phyloP scores from a whole-genome alignment of 2,329 filamentous ascomycete species.

The Lachnellula hyalina region DNA sequence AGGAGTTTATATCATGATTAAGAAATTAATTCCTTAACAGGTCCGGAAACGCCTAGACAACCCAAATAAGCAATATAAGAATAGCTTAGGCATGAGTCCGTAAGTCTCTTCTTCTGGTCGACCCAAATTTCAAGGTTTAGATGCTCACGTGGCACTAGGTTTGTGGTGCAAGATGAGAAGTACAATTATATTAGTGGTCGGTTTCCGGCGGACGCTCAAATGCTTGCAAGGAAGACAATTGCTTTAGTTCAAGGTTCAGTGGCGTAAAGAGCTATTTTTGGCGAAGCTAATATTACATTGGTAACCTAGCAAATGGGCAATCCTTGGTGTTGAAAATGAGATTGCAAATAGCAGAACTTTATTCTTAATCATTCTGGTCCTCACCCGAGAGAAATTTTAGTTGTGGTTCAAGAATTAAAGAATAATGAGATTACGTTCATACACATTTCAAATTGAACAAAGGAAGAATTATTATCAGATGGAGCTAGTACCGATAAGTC shows the following conservation, averaged over 20 bases:
- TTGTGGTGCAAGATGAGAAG: slow-evolving; percentile 43
- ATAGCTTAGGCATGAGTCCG: slow-evolving; percentile 38
- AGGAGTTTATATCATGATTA: not conserved
- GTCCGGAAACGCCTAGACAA: slow-evolving; percentile 40
- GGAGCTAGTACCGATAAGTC: too few species aligned
- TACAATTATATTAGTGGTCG: slow-evolving; percentile 46
- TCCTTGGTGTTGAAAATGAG: too few species aligned
- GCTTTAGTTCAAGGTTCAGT: slow-evolving; percentile 34
- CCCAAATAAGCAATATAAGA: slow-evolving; percentile 40
- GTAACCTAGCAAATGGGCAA: too few species aligned
- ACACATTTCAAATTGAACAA: too few species aligned
- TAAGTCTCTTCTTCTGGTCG: slow-evolving; percentile 29
- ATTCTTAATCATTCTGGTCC: too few species aligned
- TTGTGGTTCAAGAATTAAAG: too few species aligned
- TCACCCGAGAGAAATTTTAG: too few species aligned
- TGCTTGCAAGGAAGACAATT: slow-evolving; percentile 39
- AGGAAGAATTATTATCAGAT: too few species aligned
- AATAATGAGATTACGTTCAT: too few species aligned
- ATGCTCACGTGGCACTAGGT: slow-evolving; percentile 28
- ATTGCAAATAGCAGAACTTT: too few species aligned
- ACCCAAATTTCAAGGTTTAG: not conserved
- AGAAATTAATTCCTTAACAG: slow-evolving; percentile 21
- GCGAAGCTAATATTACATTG: too few species aligned
- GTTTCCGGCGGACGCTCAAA: slow-evolving; percentile 40
- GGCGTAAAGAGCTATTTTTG: too few species aligned